Evolutionary conservation across 257 asterid genomes (phyloP).

Genomic region (Ocimum tenuiflorum): DNA sequence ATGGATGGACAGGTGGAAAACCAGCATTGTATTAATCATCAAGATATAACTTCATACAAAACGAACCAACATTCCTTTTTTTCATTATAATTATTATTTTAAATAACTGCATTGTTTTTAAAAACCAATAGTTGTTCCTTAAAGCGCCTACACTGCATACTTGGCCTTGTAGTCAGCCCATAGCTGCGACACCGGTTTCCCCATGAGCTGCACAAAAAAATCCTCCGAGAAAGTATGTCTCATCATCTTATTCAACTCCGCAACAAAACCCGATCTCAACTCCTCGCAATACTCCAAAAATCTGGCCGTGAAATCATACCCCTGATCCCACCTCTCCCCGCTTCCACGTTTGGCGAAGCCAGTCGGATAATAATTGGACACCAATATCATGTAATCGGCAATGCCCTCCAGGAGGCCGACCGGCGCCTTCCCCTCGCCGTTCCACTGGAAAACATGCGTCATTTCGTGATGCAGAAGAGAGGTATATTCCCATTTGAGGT

Average conservation of each 20-base stretch:
- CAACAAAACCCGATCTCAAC: not conserved
- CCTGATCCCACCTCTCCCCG: conserved; percentile 42
- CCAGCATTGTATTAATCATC: no score
- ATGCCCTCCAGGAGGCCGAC: conserved; percentile 34
- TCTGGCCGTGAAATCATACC: conserved; percentile 45
- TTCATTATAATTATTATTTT: no score
- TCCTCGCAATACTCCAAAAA: conserved; percentile 22
- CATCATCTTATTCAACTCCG: not conserved
- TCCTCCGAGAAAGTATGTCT: not conserved
- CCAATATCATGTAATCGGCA: conserved; percentile 33
- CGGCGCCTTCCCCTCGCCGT: conserved; percentile 30
- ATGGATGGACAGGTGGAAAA: no score
- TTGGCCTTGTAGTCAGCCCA: not conserved
- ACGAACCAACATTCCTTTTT: no score
- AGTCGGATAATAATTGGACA: conserved; percentile 22
- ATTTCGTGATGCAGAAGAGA: conserved; percentile 34
- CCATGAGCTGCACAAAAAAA: not conserved
- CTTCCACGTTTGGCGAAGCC: conserved; percentile 26
- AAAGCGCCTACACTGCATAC: not conserved
- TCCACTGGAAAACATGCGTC: conserved; percentile 46
- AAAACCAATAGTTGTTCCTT: no score
- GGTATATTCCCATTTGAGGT: conserved; percentile 36
- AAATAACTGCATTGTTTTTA: no score
- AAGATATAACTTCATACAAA: no score
- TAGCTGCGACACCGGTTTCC: not conserved